phyloP scores from a whole-genome alignment of 2,329 filamentous ascomycete species.

The Corynespora cassiicola region DNA sequence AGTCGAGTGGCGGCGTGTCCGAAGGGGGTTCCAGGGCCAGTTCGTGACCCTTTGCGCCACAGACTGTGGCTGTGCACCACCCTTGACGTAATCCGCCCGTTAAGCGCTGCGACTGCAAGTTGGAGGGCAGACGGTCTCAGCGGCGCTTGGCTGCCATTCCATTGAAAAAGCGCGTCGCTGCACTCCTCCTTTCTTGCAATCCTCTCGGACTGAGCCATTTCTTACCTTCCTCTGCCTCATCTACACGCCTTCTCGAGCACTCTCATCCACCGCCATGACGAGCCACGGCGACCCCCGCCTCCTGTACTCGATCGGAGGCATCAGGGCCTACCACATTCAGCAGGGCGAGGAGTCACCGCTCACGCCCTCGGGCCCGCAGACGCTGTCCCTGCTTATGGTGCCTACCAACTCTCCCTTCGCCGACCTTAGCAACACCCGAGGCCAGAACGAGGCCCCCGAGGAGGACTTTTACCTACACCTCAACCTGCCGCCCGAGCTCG shows the following conservation, averaged over 20 bases:
- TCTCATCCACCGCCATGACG: constrained; percentile 42
- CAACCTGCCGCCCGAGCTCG: constrained; percentile 91
- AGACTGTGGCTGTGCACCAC: constrained; percentile 2
- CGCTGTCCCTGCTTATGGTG: constrained; percentile 93
- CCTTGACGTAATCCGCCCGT: constrained; percentile 17
- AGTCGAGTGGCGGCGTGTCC: too few species aligned
- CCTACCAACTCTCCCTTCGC: constrained; percentile 79
- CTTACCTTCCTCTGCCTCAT: constrained; percentile 1
- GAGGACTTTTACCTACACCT: constrained; percentile 98
- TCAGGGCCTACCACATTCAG: constrained; percentile 88
- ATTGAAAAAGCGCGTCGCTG: constrained; percentile 10
- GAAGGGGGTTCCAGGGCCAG: too few species aligned
- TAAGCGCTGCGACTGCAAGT: constrained; percentile 21
- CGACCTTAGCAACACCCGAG: constrained; percentile 62
- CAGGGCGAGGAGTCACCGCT: constrained; percentile 84
- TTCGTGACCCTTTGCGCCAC: too few species aligned
- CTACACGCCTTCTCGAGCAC: background rate
- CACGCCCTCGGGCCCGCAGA: constrained; percentile 86
- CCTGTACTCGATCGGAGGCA: constrained; percentile 73
- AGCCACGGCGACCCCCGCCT: constrained; percentile 63
- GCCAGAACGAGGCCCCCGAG: constrained; percentile 57
- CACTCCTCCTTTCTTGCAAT: constrained; percentile 10
- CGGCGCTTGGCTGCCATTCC: constrained; percentile 6
- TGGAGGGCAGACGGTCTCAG: constrained; percentile 8
- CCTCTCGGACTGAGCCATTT: constrained; percentile 10